Conservation (phyloP, 2,329 filamentous ascomycete genomes). For the Hypoxylon rubiginosum region DNA sequence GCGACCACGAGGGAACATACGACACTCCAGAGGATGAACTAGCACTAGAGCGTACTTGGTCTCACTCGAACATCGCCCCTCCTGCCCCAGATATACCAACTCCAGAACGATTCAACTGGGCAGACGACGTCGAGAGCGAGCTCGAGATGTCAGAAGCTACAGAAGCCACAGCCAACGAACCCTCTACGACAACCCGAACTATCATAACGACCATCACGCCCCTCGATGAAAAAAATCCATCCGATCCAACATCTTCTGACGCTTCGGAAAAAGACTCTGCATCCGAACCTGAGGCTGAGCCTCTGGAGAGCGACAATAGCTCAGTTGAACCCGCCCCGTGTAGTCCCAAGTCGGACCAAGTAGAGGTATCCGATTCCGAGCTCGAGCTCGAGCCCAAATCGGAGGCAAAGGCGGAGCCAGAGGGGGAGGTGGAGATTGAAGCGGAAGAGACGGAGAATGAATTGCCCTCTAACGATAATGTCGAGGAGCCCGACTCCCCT, state of each 20-base stretch:
- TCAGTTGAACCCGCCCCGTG: neutral
- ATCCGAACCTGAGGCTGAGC: constrained; percentile 2
- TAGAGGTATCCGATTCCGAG: neutral
- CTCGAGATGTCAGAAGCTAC: neutral
- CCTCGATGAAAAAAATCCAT: neutral
- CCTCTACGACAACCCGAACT: neutral
- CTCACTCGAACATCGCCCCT: neutral
- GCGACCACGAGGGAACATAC: neutral
- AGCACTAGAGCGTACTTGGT: neutral
- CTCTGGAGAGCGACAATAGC: neutral
- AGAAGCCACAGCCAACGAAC: neutral
- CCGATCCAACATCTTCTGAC: neutral
- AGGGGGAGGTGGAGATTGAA: too few species aligned
- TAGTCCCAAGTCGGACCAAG: neutral
- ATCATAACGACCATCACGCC: neutral
- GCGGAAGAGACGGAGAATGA: neutral
- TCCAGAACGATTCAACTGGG: constrained; percentile 12
- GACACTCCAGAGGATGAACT: neutral
- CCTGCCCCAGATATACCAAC: neutral
- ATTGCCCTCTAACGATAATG: neutral
- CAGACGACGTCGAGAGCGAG: constrained; percentile 24
- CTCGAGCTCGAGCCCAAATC: neutral
- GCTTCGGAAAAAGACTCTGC: neutral
- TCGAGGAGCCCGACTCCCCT: neutral
- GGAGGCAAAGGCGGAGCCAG: neutral